These are phyloP conservation scores for Sclerotiophoma versabilis DNA, from an alignment of 2,329 filamentous ascomycete species.

Conservation along the genomic window DNA sequence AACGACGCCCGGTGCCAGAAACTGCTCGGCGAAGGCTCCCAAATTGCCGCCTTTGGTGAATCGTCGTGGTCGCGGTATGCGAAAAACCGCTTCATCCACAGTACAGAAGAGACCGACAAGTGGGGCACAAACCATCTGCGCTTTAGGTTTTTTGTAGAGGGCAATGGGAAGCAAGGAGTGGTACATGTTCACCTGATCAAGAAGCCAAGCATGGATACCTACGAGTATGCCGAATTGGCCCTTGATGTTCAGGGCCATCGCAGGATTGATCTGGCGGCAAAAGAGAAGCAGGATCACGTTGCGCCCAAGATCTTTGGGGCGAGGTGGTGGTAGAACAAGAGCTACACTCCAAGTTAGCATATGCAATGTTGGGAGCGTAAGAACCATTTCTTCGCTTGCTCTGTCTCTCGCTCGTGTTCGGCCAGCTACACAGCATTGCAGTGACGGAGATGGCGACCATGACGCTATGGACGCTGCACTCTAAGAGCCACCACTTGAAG, in stretches of 20 bases:
- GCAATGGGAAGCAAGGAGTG: conserved; percentile 72
- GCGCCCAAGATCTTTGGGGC: conserved; percentile 49
- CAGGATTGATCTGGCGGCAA: conserved; percentile 52
- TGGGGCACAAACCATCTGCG: conserved; percentile 80
- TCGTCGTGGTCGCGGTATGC: conserved; percentile 84
- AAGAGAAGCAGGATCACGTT: conserved; percentile 35
- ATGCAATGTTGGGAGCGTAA: no score
- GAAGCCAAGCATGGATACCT: conserved; percentile 68
- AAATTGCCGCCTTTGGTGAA: conserved; percentile 84
- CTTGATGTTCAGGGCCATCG: conserved; percentile 76
- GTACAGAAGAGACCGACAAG: conserved; percentile 71
- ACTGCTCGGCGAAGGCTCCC: conserved; percentile 73
- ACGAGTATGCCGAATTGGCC: conserved; percentile 79
- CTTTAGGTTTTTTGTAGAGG: conserved; percentile 87
- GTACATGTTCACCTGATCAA: conserved; percentile 82
- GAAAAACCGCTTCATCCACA: conserved; percentile 65
- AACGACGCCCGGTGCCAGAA: conserved; percentile 73
- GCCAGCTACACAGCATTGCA: no score
- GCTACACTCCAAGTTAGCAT: neutral
- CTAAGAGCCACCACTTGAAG: no score
- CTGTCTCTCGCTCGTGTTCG: no score
- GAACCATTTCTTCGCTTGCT: neutral
- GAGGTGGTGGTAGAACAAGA: conserved; percentile 40
- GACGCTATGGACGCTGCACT: no score
- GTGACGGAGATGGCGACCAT: no score